phyloP scores from a whole-genome alignment of 1,139 yeast species.

The Wickerhamiella pararugosa region DNA sequence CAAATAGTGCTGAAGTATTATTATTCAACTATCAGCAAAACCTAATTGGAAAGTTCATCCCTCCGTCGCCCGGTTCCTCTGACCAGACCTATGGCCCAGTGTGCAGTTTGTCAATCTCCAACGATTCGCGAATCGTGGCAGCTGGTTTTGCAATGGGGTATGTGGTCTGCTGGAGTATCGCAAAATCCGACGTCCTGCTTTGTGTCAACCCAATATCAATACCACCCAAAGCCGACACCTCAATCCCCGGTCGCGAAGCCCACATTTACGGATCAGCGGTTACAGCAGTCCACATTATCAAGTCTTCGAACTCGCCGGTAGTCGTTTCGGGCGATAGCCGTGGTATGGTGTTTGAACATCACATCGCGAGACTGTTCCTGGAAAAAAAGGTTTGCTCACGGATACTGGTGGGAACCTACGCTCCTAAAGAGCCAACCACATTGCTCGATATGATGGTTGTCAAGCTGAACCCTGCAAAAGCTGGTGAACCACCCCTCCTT shows the following conservation, averaged over 20 bases:
- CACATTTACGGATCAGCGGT: background rate
- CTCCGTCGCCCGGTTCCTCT: slow-evolving; percentile 13
- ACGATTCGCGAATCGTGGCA: slow-evolving; percentile 37
- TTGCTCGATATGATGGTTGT: slow-evolving; percentile 12
- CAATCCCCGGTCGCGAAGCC: background rate
- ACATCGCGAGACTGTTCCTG: slow-evolving; percentile 9
- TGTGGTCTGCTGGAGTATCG: slow-evolving; percentile 34
- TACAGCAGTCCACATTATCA: background rate
- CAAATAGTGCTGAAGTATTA: slow-evolving; percentile 41
- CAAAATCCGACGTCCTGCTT: slow-evolving; percentile 20
- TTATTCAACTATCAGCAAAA: slow-evolving; percentile 52
- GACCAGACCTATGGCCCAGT: slow-evolving; percentile 29
- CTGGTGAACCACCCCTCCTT: slow-evolving; percentile 19
- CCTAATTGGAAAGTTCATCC: slow-evolving; percentile 30
- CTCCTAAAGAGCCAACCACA: slow-evolving; percentile 13
- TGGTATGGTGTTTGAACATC: slow-evolving; percentile 14
- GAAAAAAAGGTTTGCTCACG: slow-evolving; percentile 9
- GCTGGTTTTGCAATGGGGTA: slow-evolving; percentile 34
- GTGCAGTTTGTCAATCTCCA: slow-evolving; percentile 33
- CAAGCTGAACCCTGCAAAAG: background rate
- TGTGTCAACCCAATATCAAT: slow-evolving; percentile 24
- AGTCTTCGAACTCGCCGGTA: background rate
- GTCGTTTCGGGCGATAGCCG: slow-evolving; percentile 10
- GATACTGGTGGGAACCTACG: slow-evolving; percentile 10
- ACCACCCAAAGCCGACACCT: slow-evolving; percentile 9